Evolutionary conservation across 169 alveolate genomes (phyloP), one percentile per base, ranked within the genome.

Genomic region (Hepatocystis sp.): DNA sequence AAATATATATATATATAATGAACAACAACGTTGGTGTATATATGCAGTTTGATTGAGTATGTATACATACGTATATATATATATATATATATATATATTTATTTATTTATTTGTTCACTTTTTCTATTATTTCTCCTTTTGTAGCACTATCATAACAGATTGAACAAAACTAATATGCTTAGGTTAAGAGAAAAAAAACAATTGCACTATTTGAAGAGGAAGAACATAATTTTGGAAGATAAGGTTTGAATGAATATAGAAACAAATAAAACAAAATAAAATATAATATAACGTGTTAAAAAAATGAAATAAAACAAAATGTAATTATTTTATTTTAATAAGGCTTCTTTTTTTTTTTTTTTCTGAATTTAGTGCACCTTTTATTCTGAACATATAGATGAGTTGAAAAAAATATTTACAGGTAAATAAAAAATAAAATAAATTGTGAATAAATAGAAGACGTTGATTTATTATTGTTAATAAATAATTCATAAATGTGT

Each of bases 331-430:
- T 0, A n/a, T 23, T 7, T 23, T 4, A 11, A 52, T 3, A 8
- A 1, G 15, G 10, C 30, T 4, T 11, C 1, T 7, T 15, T n/a
- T 2, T 4, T 2, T 25, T 25, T 67, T 67, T 44, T 15, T 52
- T 27, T 30, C 32, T 23, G 10, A 30, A 30, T 49, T 27, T 36
- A 71, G 86, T 49, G 86, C 40, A 56, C 68, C 64, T 71, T 71
- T 71, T 71, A 71, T 30, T 44, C 71, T 23, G 86, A 71, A 55
- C 86, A 71, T 56, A 71, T 71, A 28, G 86, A 55, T 1, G 76
- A 71, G 44, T 30, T 71, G 28, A 71, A 71, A 42, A 71, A 71
- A 49, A 53, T 71, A 55, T 71, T 55, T 36, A 71, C 36, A 55
- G 86, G 86, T 68, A 60, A 7, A 13, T 17, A 11, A 21, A 67